These are phyloP conservation scores for Fusarium sp. DNA, from an alignment of 2,329 filamentous ascomycete species.

Conservation along the genomic window DNA sequence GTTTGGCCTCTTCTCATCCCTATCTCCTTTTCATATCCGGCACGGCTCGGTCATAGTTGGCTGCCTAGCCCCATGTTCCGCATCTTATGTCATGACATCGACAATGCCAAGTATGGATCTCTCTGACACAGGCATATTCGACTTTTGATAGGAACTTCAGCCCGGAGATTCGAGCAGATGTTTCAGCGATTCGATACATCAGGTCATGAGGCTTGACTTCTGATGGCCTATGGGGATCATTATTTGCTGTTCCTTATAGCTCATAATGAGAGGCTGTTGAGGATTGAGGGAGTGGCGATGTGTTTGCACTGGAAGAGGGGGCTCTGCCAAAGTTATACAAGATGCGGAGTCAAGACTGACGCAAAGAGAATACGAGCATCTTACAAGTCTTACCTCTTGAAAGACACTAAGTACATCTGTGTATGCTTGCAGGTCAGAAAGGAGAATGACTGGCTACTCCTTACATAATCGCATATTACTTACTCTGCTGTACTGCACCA, in stretches of 20 bases:
- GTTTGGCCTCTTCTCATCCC: constrained; percentile 54
- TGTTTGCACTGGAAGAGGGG: neutral
- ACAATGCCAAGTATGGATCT: constrained; percentile 55
- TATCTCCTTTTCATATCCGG: constrained; percentile 57
- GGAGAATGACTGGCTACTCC: neutral
- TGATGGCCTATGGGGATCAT: constrained; percentile 47
- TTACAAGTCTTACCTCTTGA: neutral
- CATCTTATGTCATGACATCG: constrained; percentile 51
- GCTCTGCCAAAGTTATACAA: neutral
- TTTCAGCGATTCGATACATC: constrained; percentile 56
- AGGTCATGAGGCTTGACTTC: constrained; percentile 48
- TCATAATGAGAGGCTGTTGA: neutral
- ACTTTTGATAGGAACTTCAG: constrained; percentile 58
- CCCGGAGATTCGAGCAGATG: constrained; percentile 58
- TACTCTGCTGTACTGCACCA: neutral
- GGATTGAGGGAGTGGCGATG: neutral
- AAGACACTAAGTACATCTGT: neutral
- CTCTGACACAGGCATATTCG: constrained; percentile 57
- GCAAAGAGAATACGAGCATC: neutral
- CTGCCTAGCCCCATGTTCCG: constrained; percentile 50
- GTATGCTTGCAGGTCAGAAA: neutral
- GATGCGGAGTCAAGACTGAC: neutral
- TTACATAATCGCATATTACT: neutral
- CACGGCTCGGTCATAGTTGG: constrained; percentile 45
- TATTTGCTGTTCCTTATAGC: neutral